These are phyloP conservation scores for Funneliformis caledonium DNA, from an alignment of 371 early-diverging fungal species.

Conservation along the genomic window DNA sequence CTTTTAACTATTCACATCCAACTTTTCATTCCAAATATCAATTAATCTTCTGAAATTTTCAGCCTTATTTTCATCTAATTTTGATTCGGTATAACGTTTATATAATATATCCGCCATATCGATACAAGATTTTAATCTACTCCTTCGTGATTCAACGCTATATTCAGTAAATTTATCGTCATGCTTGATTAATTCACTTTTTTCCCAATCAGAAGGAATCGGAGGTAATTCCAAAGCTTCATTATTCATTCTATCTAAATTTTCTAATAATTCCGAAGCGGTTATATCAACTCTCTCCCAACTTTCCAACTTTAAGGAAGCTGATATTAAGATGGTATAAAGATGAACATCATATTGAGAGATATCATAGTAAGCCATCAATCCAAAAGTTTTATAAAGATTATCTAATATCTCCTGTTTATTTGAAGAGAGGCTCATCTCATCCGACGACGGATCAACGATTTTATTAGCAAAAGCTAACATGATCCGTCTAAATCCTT, in stretches of 20 bases:
- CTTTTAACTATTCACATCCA: too few relatives aligned
- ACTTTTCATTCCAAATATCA: neutral
- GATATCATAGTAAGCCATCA: conserved; percentile 35
- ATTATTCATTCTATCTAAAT: neutral
- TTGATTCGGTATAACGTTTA: neutral
- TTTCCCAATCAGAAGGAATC: neutral
- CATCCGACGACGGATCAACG: neutral
- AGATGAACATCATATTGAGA: conserved; percentile 32
- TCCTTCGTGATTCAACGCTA: neutral
- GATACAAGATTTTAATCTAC: neutral
- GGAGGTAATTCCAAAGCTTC: neutral
- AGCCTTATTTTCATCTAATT: neutral
- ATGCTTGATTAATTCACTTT: neutral
- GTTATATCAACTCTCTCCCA: conserved; percentile 19
- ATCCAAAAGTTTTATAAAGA: conserved; percentile 35
- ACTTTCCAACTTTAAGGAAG: conserved; percentile 17
- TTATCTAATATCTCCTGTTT: conserved; percentile 25
- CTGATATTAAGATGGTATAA: conserved; percentile 17
- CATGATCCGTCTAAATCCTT: conserved; percentile 25
- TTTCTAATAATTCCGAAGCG: conserved; percentile 14
- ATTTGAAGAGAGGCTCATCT: neutral
- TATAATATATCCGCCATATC: neutral
- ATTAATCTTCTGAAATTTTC: neutral
- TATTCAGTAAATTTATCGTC: neutral
- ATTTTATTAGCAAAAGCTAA: conserved; percentile 10